Evolutionary conservation across 805 yeast genomes (phyloP), one percentile per base, ranked within the genome.

Genomic region (Saccharomycopsis capsularis): DNA sequence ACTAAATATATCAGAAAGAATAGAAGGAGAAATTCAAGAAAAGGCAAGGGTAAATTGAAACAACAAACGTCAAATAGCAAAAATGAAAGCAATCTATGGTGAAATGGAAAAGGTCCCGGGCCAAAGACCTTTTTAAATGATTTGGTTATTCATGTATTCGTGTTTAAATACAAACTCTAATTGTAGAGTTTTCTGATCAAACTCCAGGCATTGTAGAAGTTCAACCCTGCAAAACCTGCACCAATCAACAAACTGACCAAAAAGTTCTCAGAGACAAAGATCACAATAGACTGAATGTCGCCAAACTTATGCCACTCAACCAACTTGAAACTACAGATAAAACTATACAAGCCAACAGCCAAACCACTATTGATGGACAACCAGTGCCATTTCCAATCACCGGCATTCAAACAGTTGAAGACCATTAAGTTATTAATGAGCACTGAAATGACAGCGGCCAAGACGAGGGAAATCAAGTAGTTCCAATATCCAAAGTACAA

Each of bases 381-480:
- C 65, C 65, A 61, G 5, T 55, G 57, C 66, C 66, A 63, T 40
- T 56, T 58, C 64, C 65, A 60, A 40, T 61, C 57, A 16, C 65
- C 65, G 18, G 56, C 52, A 24, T 58, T 46, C 11, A 62, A 44
- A 11, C 58, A 51, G 24, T 60, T 52, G 41, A 59, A 57, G 27
- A 59, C 41, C 49, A 59, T 58, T 40, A 62, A 29, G 2, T 51
- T 48, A 5, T 57, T 57, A 4, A 38, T 36, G 13, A 47, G n/a
- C 13, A 32, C 47, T 18, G 42, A 30, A 24, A 60, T 57, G 21
- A 56, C 21, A 4, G 44, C 37, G 4, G 58, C 40, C 15, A 63
- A 32, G 1, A 43, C 16, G 3, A 63, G 35, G 1, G 58, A 35
- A 6, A 63, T 29, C 3, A 58, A 11, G 9, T 48, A 53, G 18